Evolutionary conservation across 2,329 filamentous ascomycete species (phyloP), one percentile per base, ranked within the genome.

Genomic region (Penicillium nordicum): DNA sequence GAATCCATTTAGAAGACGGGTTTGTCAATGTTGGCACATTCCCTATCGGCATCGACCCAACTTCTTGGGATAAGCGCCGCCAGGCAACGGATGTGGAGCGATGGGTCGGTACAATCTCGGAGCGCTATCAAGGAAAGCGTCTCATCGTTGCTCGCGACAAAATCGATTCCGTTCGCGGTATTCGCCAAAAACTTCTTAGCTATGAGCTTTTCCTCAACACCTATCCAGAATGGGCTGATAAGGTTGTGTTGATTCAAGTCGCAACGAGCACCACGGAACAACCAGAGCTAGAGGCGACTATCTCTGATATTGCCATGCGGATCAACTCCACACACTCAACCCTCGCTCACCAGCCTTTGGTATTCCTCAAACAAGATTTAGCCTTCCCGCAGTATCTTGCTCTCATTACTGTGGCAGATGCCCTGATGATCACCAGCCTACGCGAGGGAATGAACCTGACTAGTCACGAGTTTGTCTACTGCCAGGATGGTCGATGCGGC

Each of bases 391-490:
- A 97, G 70, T 97, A 97, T 67, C 82, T 97, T n/a, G 93, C 92
- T 1, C 80, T 97, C 8, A 82, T 97, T 45, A 91, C 90, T 3
- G 88, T 95, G 50, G 94, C 93, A 2, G 92, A 97, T 75, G 89
- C 88, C 3, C 79, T 97, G 48, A 94, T 97, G 84, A 94, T 97
- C 68, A 95, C 93, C 2, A 95, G 91, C 70, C 86, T 97, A 66
- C 90, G 94, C 50, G 93, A 97, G 72, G 93, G 93, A 60, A 97
- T 97, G 94, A 97, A 97, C 71, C 76, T 97, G 54, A 97, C 93
- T 0, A 92, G 89, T 6, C 94, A 97, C 71, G 93, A 97, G 72
- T 97, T 92, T 69, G 83, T 97, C 34, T 90, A 90, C 63, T 97
- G 92, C 69, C 93, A 97, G 70, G 93, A 97, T 68, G 92, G 92